Percentiles rank a stretch among this genome's conserved stretches.
Conservation (phyloP, 179 eudicot species). For the Silene vulgaris region DNA sequence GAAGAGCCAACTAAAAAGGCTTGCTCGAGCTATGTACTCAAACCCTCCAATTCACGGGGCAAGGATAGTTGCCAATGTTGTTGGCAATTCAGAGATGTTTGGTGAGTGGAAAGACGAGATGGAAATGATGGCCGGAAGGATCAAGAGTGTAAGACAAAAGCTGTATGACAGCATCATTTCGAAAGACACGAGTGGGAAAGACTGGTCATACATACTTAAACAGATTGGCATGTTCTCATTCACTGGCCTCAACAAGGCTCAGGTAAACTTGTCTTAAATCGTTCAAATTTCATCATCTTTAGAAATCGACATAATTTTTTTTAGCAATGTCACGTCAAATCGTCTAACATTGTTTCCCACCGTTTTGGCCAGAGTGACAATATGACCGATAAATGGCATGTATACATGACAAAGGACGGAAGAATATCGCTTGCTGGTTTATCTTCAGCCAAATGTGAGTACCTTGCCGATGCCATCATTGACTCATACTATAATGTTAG, state of each 20-base stretch:
- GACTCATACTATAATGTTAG: conserved; percentile 85
- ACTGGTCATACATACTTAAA: conserved; percentile 86
- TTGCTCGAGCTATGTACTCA: conserved; percentile 97
- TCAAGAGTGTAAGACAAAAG: conserved; percentile 69
- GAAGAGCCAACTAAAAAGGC: conserved; percentile 83
- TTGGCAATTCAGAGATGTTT: conserved; percentile 64
- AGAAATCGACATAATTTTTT: background rate
- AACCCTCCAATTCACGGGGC: conserved; percentile 96
- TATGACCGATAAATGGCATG: conserved; percentile 90
- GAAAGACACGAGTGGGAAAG: conserved; percentile 81
- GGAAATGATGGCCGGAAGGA: conserved; percentile 98
- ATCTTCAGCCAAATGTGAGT: conserved; percentile 81
- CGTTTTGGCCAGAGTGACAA: conserved; percentile 60
- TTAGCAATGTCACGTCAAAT: background rate
- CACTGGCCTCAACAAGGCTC: conserved; percentile 90
- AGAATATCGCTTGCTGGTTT: conserved; percentile 95
- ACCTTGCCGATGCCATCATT: conserved; percentile 92
- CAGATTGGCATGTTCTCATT: conserved; percentile 98
- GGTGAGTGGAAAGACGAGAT: conserved; percentile 89
- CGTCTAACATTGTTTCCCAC: background rate
- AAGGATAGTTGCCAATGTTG: conserved; percentile 78
- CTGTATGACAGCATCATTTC: conserved; percentile 57
- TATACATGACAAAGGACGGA: conserved; percentile 97
- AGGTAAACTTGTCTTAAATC: conserved; percentile 39
- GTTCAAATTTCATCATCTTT: background rate